Evolutionary conservation across 345 rosid species (phyloP).

Genomic region (Dipteronia sinensis): DNA sequence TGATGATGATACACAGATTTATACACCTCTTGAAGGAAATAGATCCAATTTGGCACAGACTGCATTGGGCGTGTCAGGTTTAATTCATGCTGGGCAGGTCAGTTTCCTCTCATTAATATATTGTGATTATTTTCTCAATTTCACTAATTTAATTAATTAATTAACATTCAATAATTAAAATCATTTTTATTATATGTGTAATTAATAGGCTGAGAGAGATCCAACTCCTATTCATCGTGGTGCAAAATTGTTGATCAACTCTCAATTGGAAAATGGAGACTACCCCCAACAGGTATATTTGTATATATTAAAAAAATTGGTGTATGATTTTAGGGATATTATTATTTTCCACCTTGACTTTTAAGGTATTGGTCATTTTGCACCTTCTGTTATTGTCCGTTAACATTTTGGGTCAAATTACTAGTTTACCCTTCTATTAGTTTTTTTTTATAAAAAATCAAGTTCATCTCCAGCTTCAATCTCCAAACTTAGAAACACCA

Average conservation of each 20-base stretch:
- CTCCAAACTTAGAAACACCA: too few species aligned
- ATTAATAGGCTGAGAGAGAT: slow-evolving; percentile 26
- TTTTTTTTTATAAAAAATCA: too few species aligned
- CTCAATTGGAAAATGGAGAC: slow-evolving; percentile 42
- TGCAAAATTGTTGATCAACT: slow-evolving; percentile 44
- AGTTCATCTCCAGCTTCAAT: too few species aligned
- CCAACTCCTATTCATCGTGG: slow-evolving; percentile 41
- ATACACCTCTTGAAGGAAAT: slow-evolving; percentile 3
- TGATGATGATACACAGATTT: not conserved
- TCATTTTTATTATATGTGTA: not conserved
- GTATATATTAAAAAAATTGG: too few species aligned
- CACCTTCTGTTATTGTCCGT: too few species aligned
- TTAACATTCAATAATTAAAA: too few species aligned
- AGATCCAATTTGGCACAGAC: slow-evolving; percentile 19
- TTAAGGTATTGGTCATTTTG: too few species aligned
- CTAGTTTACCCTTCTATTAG: too few species aligned
- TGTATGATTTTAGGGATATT: too few species aligned
- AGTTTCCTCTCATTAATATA: not conserved
- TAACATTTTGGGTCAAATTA: too few species aligned
- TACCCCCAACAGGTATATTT: slow-evolving; percentile 39
- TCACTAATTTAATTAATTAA: not conserved
- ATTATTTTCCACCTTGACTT: too few species aligned
- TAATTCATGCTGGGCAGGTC: slow-evolving; percentile 11
- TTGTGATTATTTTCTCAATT: not conserved
- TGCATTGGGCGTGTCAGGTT: slow-evolving; percentile 11